Base-by-base conservation (phyloP, 805 yeast species). In the Yarrowia divulgata region DNA sequence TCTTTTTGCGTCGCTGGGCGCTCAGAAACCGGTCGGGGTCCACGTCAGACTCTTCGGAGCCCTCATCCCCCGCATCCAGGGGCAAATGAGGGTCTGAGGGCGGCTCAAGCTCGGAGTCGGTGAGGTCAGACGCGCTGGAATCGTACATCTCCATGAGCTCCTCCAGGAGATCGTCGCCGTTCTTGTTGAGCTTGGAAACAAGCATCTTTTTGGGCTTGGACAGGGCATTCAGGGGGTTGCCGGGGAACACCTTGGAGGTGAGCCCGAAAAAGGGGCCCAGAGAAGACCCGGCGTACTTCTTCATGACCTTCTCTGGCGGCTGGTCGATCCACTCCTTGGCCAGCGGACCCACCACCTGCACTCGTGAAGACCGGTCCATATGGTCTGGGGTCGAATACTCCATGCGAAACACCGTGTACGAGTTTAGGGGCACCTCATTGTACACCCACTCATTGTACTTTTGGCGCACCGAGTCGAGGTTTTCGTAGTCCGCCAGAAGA, bases 371-470 rank as follows among this genome's bases (percentile, higher is more conserved):
- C 29, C 71, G 68, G 69, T 78, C 74, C 23, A 77, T 57, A n/a
- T 71, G 70, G 37, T 70, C 48, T 2, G 80, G 78, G 0, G 75
- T 69, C 40, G 75, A 67, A 57, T 72, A 73, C 69, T 71, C 73
- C 45, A 79, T 72, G 69, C 78, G 75, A 34, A 71, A 58, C 18
- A 80, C 80, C 6, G 81, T 78, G 69, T 74, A 77, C 23, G 79
- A 75, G 34, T 73, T 70, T 18, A 49, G 68, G 19, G 71, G 72
- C 10, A 70, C 32, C 23, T 63, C 46, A 8, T 48, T 63, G 23
- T 49, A 23, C 29, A 50, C 32, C 54, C 58, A 52, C 23, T 58
- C 50, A 34, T 43, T 34, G 57, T 63, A 63, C 29, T 39, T 48
- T 23, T 48, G 48, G 4, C 57, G 34, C 10, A 63, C 68, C 10